Percentiles rank a stretch among this genome's conserved stretches.
These are phyloP conservation scores for Microbotryomycetes sp. DNA, from an alignment of 1,284 basidiomycete species.

Conservation along the genomic window DNA sequence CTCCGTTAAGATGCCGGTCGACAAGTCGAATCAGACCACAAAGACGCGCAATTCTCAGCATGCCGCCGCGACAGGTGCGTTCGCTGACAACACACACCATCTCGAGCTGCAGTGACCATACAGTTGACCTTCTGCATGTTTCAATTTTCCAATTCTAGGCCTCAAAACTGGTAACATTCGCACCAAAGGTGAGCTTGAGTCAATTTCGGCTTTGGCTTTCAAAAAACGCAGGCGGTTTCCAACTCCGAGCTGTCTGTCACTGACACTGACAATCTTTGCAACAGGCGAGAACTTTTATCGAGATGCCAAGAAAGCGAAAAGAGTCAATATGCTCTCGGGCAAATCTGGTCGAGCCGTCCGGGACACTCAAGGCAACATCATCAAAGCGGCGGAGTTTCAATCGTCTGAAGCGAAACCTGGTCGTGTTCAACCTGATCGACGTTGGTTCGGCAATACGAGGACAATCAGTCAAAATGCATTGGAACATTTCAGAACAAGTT, in stretches of 20 bases:
- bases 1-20: conserved; percentile 8
- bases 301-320: conserved; percentile 58
- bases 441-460: conserved; percentile 97
- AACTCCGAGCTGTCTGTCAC: background rate
- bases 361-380: conserved; percentile 81
- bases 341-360: conserved; percentile 81
- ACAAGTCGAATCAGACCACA: conserved; percentile 25
- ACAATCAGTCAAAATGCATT: conserved; percentile 94
- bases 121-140: background rate
- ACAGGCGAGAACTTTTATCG: conserved; percentile 38
- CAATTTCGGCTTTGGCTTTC: background rate
- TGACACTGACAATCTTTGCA: background rate
- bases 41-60: conserved; percentile 22
- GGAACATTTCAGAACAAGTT: conserved; percentile 85
- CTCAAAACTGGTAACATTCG: conserved; percentile 34
- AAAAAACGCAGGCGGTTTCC: background rate
- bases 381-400: conserved; percentile 86
- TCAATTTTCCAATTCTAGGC: background rate
- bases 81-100: background rate
- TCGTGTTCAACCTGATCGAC: conserved; percentile 80
- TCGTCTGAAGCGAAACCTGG: conserved; percentile 81
- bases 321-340: conserved; percentile 70
- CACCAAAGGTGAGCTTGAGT: conserved; percentile 19
- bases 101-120: background rate
- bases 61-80: conserved; percentile 22